Percentiles rank a stretch among this genome's conserved stretches.
Conservation (phyloP, 306 rosid species). For the Quercus glauca region DNA sequence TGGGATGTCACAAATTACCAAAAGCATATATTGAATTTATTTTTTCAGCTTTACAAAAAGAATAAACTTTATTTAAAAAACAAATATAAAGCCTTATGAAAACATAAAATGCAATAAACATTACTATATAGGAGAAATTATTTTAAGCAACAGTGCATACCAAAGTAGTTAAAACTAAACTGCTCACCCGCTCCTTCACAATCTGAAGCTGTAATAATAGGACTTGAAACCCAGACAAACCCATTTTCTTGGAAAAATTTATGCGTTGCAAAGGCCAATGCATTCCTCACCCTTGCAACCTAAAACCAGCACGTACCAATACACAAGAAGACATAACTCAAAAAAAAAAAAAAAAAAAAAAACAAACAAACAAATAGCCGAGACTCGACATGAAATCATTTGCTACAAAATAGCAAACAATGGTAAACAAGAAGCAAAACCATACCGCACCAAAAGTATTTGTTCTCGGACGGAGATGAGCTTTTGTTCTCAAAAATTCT, state of each 20-base stretch:
- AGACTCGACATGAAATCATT: conserved; percentile 3
- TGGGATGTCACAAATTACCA: too few species aligned
- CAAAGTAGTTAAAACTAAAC: conserved; percentile 94
- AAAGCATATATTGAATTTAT: background rate
- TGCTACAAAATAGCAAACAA: background rate
- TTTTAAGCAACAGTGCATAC: conserved; percentile 40
- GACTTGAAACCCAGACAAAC: conserved; percentile 84
- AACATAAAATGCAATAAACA: conserved; percentile 17
- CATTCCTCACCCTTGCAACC: conserved; percentile 97
- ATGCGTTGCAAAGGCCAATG: conserved; percentile 87
- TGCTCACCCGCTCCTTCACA: conserved; percentile 99
- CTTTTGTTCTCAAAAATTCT: conserved; percentile 92
- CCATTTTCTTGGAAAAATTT: conserved; percentile 96
- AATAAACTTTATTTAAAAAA: background rate
- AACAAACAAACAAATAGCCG: too few species aligned
- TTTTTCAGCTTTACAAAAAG: background rate
- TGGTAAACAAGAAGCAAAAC: conserved; percentile 27
- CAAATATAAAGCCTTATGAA: background rate
- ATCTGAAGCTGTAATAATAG: conserved; percentile 94
- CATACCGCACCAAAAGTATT: conserved; percentile 97
- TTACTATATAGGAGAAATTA: conserved; percentile 16
- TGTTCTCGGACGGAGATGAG: conserved; percentile 95
- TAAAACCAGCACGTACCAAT: conserved; percentile 28
- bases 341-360: background rate
- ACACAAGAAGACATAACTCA: conserved; percentile 1